Conservation (phyloP, 148 eudicot species). For the Agrostemma githago region DNA sequence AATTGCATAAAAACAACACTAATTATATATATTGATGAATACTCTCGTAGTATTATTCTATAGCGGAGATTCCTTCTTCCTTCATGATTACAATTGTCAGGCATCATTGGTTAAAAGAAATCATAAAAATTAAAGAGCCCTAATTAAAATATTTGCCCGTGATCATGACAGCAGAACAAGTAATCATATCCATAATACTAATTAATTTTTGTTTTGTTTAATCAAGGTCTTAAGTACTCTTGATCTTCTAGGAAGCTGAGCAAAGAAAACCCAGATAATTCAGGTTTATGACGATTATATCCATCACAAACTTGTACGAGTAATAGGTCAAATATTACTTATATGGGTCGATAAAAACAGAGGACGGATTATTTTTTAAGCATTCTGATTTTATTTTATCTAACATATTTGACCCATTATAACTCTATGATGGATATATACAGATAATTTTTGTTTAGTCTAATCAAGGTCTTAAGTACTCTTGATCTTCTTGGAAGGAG, state of each 20-base stretch:
- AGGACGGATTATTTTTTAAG: too few relatives aligned
- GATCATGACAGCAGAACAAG: conserved; percentile 30
- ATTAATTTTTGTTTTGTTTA: conserved; percentile 4
- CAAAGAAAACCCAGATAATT: neutral
- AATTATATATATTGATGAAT: neutral
- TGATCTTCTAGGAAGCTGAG: conserved; percentile 30
- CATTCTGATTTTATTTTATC: too few relatives aligned
- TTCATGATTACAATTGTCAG: conserved; percentile 27
- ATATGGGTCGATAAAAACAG: too few relatives aligned
- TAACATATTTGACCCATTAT: too few relatives aligned
- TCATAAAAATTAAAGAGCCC: conserved; percentile 11
- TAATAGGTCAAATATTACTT: too few relatives aligned
- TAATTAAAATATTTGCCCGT: conserved; percentile 16
- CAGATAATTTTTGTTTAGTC: too few relatives aligned
- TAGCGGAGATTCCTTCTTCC: conserved; percentile 25
- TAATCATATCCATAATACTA: conserved; percentile 20
- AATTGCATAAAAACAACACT: neutral
- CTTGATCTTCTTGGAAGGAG: too few relatives aligned
- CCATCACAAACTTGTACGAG: too few relatives aligned
- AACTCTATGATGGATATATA: too few relatives aligned
- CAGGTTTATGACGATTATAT: too few relatives aligned
- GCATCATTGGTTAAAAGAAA: conserved; percentile 23
- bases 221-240: conserved; percentile 28
- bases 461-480: too few relatives aligned
- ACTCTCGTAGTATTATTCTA: neutral